Evolutionary conservation across 2,329 filamentous ascomycete species (phyloP).

Genomic region (Verticillium nonalfalfae): DNA sequence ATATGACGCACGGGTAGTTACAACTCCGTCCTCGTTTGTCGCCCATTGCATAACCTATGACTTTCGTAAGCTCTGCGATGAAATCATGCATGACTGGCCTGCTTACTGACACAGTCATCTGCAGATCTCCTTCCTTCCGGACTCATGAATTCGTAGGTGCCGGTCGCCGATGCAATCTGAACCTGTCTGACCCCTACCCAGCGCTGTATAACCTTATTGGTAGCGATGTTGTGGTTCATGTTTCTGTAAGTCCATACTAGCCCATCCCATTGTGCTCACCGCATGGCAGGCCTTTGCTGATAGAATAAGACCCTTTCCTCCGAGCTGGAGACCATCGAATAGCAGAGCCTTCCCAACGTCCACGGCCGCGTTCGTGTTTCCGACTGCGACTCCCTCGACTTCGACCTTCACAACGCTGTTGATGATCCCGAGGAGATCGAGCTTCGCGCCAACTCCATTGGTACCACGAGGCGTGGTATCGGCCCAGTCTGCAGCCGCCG

Average conservation of each 20-base stretch:
- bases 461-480: slow-evolving; percentile 1
- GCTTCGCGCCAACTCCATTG: slow-evolving; percentile 24
- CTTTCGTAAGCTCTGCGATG: not conserved
- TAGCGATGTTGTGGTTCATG: not conserved
- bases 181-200: not conserved
- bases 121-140: not conserved
- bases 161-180: not conserved
- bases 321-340: not conserved
- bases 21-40: slow-evolving; percentile 6
- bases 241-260: not conserved
- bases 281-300: not conserved
- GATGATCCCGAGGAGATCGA: slow-evolving; percentile 62
- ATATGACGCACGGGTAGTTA: slow-evolving; percentile 2
- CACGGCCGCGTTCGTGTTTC: slow-evolving; percentile 52
- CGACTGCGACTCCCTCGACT: slow-evolving; percentile 56
- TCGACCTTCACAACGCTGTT: slow-evolving; percentile 59
- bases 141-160: not conserved
- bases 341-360: slow-evolving; percentile 25
- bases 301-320: not conserved
- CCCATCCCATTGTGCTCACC: not conserved
- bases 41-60: not conserved
- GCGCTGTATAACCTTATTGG: not conserved
- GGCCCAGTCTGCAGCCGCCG: slow-evolving; percentile 36
- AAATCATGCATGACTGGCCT: too few relatives aligned
- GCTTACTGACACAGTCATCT: not conserved